Conservation (phyloP, 2,329 filamentous ascomycete species). For the Coniochaeta hoffmannii region DNA sequence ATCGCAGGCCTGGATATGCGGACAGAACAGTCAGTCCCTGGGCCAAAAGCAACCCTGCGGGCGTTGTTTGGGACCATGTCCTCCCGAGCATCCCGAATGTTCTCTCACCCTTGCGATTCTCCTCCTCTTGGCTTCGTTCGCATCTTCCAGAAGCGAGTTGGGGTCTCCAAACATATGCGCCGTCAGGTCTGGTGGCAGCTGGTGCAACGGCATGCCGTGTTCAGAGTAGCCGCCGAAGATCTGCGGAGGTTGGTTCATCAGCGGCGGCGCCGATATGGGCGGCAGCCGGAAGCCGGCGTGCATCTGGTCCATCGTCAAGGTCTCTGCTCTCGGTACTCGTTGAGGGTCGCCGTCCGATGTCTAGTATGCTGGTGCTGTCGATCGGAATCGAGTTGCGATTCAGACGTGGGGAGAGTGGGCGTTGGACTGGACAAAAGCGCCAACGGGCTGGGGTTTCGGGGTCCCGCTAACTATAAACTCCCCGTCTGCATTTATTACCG, state of each 20-base stretch:
- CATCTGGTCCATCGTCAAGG: conserved; percentile 40
- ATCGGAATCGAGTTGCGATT: background rate
- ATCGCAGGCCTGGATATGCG: conserved; percentile 82
- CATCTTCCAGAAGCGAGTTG: conserved; percentile 51
- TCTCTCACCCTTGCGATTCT: conserved; percentile 76
- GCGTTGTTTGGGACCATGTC: conserved; percentile 7
- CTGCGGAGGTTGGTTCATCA: conserved; percentile 61
- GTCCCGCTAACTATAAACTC: conserved; percentile 2
- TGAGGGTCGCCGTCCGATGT: background rate
- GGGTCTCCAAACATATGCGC: conserved; percentile 52
- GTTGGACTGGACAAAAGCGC: background rate
- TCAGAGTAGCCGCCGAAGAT: conserved; percentile 58
- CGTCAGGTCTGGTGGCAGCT: conserved; percentile 48
- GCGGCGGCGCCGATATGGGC: conserved; percentile 43
- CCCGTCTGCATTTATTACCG: background rate
- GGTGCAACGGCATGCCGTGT: conserved; percentile 51
- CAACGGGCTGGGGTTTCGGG: background rate
- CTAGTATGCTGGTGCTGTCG: background rate
- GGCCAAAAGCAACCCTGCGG: background rate
- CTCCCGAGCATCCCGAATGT: background rate
- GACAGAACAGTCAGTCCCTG: background rate
- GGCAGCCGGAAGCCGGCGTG: conserved; percentile 48
- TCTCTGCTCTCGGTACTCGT: background rate
- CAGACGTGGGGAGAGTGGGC: background rate
- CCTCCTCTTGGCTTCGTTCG: conserved; percentile 78